Evolutionary conservation across 2,329 filamentous ascomycete species (phyloP).

Genomic region (Coniochaeta pulveracea): DNA sequence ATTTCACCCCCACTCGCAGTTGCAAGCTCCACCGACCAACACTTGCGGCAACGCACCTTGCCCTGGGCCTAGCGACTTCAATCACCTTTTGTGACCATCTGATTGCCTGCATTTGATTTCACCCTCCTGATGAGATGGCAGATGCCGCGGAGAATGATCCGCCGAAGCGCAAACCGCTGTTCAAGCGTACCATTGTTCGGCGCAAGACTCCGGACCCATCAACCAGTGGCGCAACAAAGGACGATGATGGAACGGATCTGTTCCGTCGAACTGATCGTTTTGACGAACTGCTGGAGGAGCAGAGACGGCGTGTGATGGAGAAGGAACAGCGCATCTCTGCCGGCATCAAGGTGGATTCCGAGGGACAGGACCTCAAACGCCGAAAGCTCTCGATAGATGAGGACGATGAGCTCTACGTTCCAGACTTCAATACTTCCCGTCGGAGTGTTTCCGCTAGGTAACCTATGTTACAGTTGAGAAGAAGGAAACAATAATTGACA

Average conservation of each 20-base stretch:
- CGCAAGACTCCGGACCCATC: constrained; percentile 4
- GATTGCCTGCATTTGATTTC: no score
- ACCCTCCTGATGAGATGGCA: no score
- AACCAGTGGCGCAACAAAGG: constrained; percentile 4
- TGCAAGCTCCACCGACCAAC: no score
- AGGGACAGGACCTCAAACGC: constrained; percentile 12
- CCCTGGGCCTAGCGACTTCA: no score
- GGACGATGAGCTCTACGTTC: constrained; percentile 4
- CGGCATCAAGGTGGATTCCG: constrained; percentile 1
- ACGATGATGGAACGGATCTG: constrained; percentile 27
- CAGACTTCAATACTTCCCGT: no score
- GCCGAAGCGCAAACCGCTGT: constrained; percentile 12
- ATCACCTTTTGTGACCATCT: no score
- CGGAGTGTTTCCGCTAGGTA: no score
- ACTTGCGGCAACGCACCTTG: no score
- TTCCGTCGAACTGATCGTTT: constrained; percentile 42
- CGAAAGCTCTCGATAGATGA: constrained; percentile 9
- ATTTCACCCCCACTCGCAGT: no score
- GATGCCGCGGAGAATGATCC: background rate
- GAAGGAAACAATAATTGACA: no score
- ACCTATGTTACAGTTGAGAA: no score
- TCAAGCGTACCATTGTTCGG: constrained; percentile 15
- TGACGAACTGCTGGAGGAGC: constrained; percentile 20
- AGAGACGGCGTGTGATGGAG: constrained; percentile 6
- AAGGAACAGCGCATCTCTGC: constrained; percentile 14